Conservation (phyloP, 805 yeast genomes). For the Candida yuanshanica region DNA sequence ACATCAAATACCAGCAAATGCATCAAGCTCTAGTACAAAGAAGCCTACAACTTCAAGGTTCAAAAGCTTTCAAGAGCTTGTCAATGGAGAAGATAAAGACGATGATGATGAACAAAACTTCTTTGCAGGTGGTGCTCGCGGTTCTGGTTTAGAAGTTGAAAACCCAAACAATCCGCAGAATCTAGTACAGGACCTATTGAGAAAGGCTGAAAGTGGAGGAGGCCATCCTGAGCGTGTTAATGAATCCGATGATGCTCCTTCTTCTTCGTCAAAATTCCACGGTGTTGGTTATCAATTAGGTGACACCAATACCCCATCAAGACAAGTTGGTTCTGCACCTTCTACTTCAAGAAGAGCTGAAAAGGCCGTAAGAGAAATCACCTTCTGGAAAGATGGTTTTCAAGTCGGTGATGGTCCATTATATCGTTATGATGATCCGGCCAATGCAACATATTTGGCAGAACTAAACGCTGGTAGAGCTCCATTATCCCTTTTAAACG, state of each 20-base stretch:
- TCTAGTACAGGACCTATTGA: constrained; percentile 50
- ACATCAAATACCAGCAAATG: neutral
- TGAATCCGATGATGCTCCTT: constrained; percentile 32
- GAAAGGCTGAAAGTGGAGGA: constrained; percentile 63
- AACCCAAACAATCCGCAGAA: constrained; percentile 50
- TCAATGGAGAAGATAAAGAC: constrained; percentile 35
- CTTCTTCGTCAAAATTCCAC: constrained; percentile 25
- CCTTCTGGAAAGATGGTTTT: constrained; percentile 96
- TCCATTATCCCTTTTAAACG: constrained; percentile 76
- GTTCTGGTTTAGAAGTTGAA: constrained; percentile 74
- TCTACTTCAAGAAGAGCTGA: constrained; percentile 25
- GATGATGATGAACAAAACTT: constrained; percentile 54
- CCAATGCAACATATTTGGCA: constrained; percentile 68
- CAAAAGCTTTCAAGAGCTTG: constrained; percentile 35
- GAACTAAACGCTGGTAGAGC: constrained; percentile 89
- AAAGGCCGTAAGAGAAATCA: constrained; percentile 72
- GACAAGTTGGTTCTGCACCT: constrained; percentile 32
- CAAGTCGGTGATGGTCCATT: constrained; percentile 89
- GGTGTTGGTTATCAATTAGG: constrained; percentile 41
- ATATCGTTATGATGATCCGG: constrained; percentile 86
- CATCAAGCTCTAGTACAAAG: constrained; percentile 1
- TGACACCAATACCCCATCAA: constrained; percentile 26
- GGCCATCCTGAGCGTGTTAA: constrained; percentile 29
- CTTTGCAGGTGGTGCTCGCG: constrained; percentile 63
- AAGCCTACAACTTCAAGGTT: constrained; percentile 24